Base-by-base conservation (phyloP, 768 basidiomycete species). In the Russula lepida region DNA sequence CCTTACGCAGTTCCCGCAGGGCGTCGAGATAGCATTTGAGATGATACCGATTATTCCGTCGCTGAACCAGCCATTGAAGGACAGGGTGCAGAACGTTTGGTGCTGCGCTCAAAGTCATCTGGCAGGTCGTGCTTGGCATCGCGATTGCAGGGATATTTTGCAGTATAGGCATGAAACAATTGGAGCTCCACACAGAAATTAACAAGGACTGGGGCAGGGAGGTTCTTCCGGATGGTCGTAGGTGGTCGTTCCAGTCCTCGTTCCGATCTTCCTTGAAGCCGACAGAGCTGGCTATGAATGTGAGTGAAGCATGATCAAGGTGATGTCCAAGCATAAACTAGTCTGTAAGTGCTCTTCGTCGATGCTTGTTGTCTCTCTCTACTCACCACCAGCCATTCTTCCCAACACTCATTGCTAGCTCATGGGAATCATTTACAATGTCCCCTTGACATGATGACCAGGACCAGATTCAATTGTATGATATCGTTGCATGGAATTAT, bases 141-240 rank as follows among this genome's bases (percentile, higher is more conserved):
- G 56, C 68, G 6, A 67, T 65, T 1, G 15, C 69, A 6, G 75
- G 73, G 0, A 56, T 74, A 9, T 25, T 73, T 12, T 33, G 68
- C 49, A 60, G 64, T 13, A 55, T 76, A 9, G 63, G 64, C 39
- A 69, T 75, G 68, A 55, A 68, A 51, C 64, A 61, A 58, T 54
- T 74, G 27, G 53, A 68, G 28, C 58, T 76, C 54, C 67, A 71
- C 56, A 67, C 62, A 23, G 47, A 66, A 51, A 61, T 67, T 23
- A 74, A 76, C 51, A 66, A 71, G 49, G 54, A 67, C n/a, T 76
- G 71, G 71, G 71, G 67, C 13, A 43, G 71, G 55, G 15, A 57
- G 50, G 62, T 64, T 32, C 4, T 56, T 3, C 49, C 32, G 6
- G 6, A 6, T 19, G 32, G 11, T 39, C 37, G 5, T 12, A n/a